Evolutionary conservation across 2,329 filamentous ascomycete genomes (phyloP), one percentile per base, ranked within the genome.

Genomic region (Colletotrichum sublineola): DNA sequence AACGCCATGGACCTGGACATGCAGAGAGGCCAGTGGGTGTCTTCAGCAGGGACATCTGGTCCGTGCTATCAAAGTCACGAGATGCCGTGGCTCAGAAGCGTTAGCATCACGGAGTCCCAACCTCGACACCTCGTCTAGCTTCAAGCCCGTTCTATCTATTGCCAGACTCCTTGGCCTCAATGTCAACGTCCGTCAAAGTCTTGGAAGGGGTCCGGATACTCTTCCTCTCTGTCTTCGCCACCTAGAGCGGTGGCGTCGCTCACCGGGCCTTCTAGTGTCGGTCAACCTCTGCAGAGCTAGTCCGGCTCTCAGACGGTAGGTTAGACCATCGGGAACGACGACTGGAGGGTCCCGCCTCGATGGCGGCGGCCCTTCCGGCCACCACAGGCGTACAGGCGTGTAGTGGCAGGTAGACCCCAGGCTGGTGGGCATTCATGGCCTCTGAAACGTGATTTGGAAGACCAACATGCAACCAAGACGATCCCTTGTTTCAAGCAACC

Each of bases 401-500:
- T 42, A 18, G 36, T 38, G 58, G 69, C 53, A 60, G 31, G 58
- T 60, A 60, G 40, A 36, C 57, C 46, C 70, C 48, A 69, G 38
- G 42, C 50, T 48, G 60, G 60, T 18, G 48, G 56, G 38, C 48
- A 48, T 50, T 38, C 60, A 48, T 73, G 60, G 48, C 55, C 40
- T 61, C 66, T 73, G 70, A 73, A 70, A 73, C 66, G 67, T 61
- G 64, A 52, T 50, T 57, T 50, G 67, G 56, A 48, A 56, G 61
- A 62, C 52, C 62, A 63, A 71, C 42, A 71, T 71, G 33, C 61
- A 63, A 62, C 63, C 67, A 73, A 73, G 71, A 71, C 62, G 50
- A 31, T 71, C 62, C 68, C 68, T 31, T 73, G 71, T 73, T 73
- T 73, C 71, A 73, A 66, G 42, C 67, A 56, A 55, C 38, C 29